Conservation (phyloP, 768 basidiomycete genomes). For the Lactifluus volemus region DNA sequence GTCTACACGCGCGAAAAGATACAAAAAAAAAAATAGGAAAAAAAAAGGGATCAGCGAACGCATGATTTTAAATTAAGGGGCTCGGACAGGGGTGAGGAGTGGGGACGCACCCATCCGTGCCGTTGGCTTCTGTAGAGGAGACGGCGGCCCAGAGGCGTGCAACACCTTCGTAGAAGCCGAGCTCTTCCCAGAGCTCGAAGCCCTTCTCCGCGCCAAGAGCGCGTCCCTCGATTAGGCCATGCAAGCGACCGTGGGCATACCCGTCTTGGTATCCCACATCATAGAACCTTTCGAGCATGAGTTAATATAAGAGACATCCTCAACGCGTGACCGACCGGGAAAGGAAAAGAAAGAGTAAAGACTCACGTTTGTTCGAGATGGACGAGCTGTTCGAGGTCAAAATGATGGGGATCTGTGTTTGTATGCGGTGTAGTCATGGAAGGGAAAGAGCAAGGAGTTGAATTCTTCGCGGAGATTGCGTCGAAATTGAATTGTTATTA, state of each 20-base stretch:
- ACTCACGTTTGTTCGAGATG: slow-evolving; percentile 27
- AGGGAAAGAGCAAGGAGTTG: background rate
- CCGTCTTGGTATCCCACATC: slow-evolving; percentile 71
- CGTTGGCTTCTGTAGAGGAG: slow-evolving; percentile 30
- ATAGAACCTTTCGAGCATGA: slow-evolving; percentile 52
- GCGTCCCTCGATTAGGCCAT: slow-evolving; percentile 86
- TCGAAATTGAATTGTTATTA: background rate
- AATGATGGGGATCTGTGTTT: slow-evolving; percentile 5
- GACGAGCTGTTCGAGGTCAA: slow-evolving; percentile 26
- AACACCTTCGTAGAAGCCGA: slow-evolving; percentile 88
- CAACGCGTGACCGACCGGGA: too few species aligned
- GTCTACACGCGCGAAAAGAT: slow-evolving; percentile 40
- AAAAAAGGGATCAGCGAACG: background rate
- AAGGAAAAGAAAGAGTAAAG: background rate
- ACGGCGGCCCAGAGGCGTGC: slow-evolving; percentile 62
- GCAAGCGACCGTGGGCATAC: slow-evolving; percentile 75
- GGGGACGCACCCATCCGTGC: slow-evolving; percentile 41
- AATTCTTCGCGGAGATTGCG: slow-evolving; percentile 10
- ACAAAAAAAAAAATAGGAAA: background rate
- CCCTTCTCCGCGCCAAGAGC: slow-evolving; percentile 84
- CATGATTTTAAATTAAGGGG: background rate
- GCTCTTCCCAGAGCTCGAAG: slow-evolving; percentile 95
- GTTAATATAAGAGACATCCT: too few species aligned
- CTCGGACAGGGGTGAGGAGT: background rate
- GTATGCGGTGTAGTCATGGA: background rate